Evolutionary conservation across 148 eudicot species (phyloP), one percentile per base, ranked within the genome.

Genomic region (Vaccinium vitisidaea): DNA sequence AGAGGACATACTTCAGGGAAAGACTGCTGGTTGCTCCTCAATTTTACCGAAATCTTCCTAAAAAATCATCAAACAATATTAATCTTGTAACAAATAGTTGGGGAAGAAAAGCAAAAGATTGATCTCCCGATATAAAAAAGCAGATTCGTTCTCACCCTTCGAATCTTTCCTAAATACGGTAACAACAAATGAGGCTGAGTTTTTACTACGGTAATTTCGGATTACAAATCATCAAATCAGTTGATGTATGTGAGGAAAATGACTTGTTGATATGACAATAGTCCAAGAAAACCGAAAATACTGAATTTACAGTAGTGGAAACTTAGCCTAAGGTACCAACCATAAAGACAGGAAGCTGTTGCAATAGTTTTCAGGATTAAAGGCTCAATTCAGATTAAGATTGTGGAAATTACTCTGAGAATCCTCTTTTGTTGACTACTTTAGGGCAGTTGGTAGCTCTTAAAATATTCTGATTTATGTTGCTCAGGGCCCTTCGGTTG

Each of bases 371-470:
- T 6, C 7, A 9, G 49, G 14, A 53, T 53, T 53, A 32, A 32
- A 32, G 43, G 14, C 7, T 27, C 8, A 52, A 79, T 53, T 1
- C 14, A 79, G 67, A 32, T 3, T 18, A 79, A 79, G 61, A 77
- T 6, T 32, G 49, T 16, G 67, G 82, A 55, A 79, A 55, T 79
- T 79, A 55, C 82, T 79, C 67, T 39, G 36, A 32, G 69, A 56
- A 19, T 79, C 67, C 82, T 79, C 67, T 79, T 79, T 79, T 79
- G 69, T 56, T 79, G 82, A 55, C 25, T 25, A 16, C 69, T 32
- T 8, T 16, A 79, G 82, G 82, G 69, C 14, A 43, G 5, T 54
- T 30, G 6, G 65, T 32, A 54, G 67, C 15, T 79, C 67, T 67
- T 8, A 79, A 56, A 3, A 79, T 30, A 56, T 55, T 79, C 81